Conservation (phyloP, 2,329 filamentous ascomycete species). For the Diaporthe vaccinii region DNA sequence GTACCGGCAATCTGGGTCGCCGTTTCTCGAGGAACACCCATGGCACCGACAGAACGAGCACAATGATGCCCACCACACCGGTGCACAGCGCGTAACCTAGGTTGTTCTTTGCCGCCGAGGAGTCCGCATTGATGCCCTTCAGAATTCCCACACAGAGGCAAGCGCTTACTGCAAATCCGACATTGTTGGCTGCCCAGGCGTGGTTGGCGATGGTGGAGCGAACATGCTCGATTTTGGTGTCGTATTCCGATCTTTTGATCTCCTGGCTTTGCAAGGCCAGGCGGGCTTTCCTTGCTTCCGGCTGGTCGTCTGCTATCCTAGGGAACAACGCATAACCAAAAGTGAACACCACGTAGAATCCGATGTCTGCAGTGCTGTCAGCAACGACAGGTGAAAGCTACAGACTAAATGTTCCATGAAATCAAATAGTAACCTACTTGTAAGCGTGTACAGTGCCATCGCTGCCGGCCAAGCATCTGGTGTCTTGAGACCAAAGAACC, state of each 20-base stretch:
- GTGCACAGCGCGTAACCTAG: constrained; percentile 12
- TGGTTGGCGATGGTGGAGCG: constrained; percentile 20
- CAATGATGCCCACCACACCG: not conserved
- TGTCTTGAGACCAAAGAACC: constrained; percentile 12
- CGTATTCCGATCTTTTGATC: not conserved
- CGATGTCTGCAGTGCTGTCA: not conserved
- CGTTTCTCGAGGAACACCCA: constrained; percentile 6
- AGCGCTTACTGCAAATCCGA: constrained; percentile 14
- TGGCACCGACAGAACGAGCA: not conserved
- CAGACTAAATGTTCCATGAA: rapidly evolving
- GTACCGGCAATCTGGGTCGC: not conserved
- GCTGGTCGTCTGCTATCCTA: constrained; percentile 4
- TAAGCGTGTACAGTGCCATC: constrained; percentile 1
- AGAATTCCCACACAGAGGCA: constrained; percentile 14
- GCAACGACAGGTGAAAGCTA: not conserved
- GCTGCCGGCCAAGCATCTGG: constrained; percentile 17
- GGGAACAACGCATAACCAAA: constrained; percentile 3
- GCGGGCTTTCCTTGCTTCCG: not conserved
- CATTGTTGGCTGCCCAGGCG: constrained; percentile 26
- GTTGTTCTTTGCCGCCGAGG: not conserved
- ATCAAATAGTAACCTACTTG: not conserved
- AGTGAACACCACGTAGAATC: constrained; percentile 8
- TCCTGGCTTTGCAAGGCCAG: not conserved
- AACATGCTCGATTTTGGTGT: constrained; percentile 4
- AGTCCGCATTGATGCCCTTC: constrained; percentile 1